Base-by-base conservation (phyloP, 306 rosid species). In the Abrus precatorius region DNA sequence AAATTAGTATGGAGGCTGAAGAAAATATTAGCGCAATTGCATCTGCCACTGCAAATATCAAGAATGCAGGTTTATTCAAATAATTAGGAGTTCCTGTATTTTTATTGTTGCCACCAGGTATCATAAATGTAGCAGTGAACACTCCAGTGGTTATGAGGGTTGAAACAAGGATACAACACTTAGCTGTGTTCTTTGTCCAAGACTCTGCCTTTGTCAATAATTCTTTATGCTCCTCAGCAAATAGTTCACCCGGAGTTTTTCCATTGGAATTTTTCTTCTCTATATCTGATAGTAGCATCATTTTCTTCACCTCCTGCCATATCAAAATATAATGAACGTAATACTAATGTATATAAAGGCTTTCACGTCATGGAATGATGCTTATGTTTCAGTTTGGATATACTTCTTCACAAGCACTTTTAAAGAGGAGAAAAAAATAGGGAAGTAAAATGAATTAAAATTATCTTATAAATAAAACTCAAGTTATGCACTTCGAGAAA, bases 161-260 rank as follows among this genome's bases (percentile, higher is more conserved):
- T 5, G 94, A 82, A 27, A 87, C 84, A 3, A 91, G 63, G 80
- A 85, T 74, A 14, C 90, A 82, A 0, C 79, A 82, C 1, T 66
- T 72, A 0, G 92, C 81, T n/a, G 90, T 91, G 40, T 32, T 3
- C 49, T 83, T 84, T 67, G 80, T 88, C 94, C 94, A 91, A 7
- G 72, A 29, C 30, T 85, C 91, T 60, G 92, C 94, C 41, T 74
- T 60, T 28, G 13, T 8, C 43, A 82, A 14, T 14, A 91, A 20
- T 1, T 14, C 77, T 66, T 44, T 36, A 4, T 91, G 94, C 20
- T 74, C 78, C 9, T 34, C 64, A 0, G 40, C 32, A 53, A 91
- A 91, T 68, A 88, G 5, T 29, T 79, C 78, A 9, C 20, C 44
- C 5, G 92, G 86, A 34, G 90, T 85, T 74, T 75, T 50, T 2